phyloP scores from a whole-genome alignment of 331 rosid species.

The Rosa hybrid region DNA sequence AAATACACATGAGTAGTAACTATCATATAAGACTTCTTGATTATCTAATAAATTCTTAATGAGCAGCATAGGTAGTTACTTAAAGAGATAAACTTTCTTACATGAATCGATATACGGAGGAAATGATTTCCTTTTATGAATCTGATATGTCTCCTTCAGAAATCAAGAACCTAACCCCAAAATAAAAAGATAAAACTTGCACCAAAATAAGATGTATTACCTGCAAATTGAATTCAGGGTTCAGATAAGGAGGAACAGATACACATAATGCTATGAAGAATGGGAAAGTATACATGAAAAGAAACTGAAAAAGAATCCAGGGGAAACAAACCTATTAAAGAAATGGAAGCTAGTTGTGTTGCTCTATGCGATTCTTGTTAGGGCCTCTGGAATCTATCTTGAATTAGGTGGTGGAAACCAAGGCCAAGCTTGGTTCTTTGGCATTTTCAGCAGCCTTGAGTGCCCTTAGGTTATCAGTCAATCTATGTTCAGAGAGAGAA shows the following conservation, averaged over 20 bases:
- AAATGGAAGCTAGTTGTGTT: background rate
- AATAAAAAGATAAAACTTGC: background rate
- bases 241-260: background rate
- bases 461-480: background rate
- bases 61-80: background rate
- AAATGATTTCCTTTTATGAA: background rate
- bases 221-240: background rate
- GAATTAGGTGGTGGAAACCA: background rate
- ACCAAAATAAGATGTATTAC: background rate
- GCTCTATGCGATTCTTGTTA: background rate
- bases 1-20: background rate
- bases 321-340: background rate
- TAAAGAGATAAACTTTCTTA: background rate
- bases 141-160: background rate
- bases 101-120: constrained; percentile 3
- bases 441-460: constrained; percentile 5
- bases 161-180: background rate
- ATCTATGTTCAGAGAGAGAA: background rate
- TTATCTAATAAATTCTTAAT: background rate
- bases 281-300: background rate
- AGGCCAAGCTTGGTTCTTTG: background rate
- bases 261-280: background rate
- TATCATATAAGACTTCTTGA: background rate
- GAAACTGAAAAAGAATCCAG: background rate
- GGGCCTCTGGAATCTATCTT: background rate